A percentile compares a stretch with the other conserved stretches of the same genome.
Evolutionary conservation across 305 asterid species (phyloP).

Genomic region (Ajuga reptans): DNA sequence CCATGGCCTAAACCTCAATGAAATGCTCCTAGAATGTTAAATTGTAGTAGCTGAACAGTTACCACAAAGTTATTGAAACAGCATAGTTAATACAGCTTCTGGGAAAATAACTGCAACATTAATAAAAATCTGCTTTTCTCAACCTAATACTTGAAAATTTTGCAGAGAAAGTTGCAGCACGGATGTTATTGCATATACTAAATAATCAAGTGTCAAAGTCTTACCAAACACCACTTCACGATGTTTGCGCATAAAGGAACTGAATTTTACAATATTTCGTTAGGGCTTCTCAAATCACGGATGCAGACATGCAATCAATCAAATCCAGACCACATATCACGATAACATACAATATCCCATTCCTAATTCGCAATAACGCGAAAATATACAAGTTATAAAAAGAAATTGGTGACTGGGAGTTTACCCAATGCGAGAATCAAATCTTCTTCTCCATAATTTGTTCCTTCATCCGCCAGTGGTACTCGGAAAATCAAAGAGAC

Average conservation of each 20-base stretch:
- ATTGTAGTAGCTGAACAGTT: not conserved
- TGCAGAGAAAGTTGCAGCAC: not conserved
- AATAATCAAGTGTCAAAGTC: not conserved
- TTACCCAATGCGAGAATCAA: not conserved
- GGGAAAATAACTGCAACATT: not conserved
- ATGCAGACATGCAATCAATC: not conserved
- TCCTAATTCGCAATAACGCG: not conserved
- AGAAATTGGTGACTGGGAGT: not conserved
- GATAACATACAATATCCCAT: not conserved
- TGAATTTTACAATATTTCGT: not conserved
- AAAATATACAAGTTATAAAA: not conserved
- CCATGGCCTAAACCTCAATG: not conserved
- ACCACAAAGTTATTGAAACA: not conserved
- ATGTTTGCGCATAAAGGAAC: not conserved
- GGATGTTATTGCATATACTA: not conserved
- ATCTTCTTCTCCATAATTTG: not conserved
- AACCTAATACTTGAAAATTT: not conserved
- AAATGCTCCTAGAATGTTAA: not conserved
- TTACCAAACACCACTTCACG: not conserved
- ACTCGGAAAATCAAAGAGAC: not conserved
- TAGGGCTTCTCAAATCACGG: not conserved
- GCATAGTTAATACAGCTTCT: not conserved
- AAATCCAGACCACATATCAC: not conserved
- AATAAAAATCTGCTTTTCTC: not conserved
- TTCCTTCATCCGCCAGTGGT: not conserved